Conservation (phyloP, 2,329 filamentous ascomycete species). For the Colletotrichum noveboracense region DNA sequence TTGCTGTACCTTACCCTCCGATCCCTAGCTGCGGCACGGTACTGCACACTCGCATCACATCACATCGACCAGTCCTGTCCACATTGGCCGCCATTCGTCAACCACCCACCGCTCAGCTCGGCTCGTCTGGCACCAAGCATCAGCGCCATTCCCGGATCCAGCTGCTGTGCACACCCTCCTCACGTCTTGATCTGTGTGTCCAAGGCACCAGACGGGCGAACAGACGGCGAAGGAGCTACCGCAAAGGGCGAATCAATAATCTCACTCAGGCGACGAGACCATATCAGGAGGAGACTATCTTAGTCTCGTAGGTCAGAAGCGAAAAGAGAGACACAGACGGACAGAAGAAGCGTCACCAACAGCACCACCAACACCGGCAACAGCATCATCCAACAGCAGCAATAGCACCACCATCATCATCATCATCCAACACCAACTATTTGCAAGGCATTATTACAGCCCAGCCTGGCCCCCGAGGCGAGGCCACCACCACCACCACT, state of each 20-base stretch:
- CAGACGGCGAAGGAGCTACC: not conserved
- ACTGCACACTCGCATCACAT: conserved; percentile 17
- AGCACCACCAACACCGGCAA: not conserved
- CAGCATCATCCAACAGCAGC: not conserved
- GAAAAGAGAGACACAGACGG: not conserved
- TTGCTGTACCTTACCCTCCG: conserved; percentile 3
- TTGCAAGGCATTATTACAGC: not conserved
- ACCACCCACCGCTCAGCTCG: not conserved
- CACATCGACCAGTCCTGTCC: not conserved
- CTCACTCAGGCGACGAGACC: not conserved
- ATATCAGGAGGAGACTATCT: not conserved
- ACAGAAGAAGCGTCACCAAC: not conserved
- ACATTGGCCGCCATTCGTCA: not conserved
- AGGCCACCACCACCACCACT: not conserved
- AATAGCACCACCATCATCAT: not conserved
- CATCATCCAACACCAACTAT: not conserved
- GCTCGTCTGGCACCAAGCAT: not conserved
- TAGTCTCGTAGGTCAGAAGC: not conserved
- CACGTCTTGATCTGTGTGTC: not conserved
- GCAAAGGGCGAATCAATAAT: not conserved
- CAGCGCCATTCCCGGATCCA: not conserved
- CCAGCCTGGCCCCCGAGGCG: not conserved
- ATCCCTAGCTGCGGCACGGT: conserved; percentile 11
- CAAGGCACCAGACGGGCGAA: not conserved
- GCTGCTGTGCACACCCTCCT: not conserved